Evolutionary conservation across 257 asterid genomes (phyloP).

Genomic region (Solanum dulcamara): DNA sequence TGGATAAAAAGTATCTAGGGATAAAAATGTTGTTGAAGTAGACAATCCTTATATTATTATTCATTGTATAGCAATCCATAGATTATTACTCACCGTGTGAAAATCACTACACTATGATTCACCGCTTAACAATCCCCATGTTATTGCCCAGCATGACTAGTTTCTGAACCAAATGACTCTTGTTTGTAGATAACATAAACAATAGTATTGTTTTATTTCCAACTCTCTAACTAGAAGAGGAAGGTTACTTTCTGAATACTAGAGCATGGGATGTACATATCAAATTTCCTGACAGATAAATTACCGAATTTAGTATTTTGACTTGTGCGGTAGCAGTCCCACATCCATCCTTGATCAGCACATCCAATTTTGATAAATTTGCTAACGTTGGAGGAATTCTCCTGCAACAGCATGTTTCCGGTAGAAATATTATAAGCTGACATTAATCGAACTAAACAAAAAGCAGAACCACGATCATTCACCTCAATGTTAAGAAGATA

Average conservation of each 20-base stretch:
- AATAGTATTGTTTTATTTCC: background rate
- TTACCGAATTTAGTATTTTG: slow-evolving; percentile 67
- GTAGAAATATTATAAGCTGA: background rate
- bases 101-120: background rate
- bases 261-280: background rate
- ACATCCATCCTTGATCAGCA: slow-evolving; percentile 65
- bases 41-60: background rate
- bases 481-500: background rate
- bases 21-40: background rate
- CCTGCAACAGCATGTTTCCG: slow-evolving; percentile 30
- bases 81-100: background rate
- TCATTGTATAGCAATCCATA: background rate
- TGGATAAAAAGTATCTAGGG: background rate
- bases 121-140: background rate
- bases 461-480: background rate
- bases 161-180: background rate
- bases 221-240: background rate
- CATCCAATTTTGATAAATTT: slow-evolving; percentile 64
- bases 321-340: slow-evolving; percentile 53
- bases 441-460: background rate
- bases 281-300: background rate
- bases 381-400: slow-evolving; percentile 67
- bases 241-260: background rate
- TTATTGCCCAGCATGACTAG: background rate
- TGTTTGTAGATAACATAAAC: background rate